Percentiles rank a stretch among this genome's conserved stretches.
phyloP scores from a whole-genome alignment of 2,329 filamentous ascomycete species.

The Fusarium nygamai region DNA sequence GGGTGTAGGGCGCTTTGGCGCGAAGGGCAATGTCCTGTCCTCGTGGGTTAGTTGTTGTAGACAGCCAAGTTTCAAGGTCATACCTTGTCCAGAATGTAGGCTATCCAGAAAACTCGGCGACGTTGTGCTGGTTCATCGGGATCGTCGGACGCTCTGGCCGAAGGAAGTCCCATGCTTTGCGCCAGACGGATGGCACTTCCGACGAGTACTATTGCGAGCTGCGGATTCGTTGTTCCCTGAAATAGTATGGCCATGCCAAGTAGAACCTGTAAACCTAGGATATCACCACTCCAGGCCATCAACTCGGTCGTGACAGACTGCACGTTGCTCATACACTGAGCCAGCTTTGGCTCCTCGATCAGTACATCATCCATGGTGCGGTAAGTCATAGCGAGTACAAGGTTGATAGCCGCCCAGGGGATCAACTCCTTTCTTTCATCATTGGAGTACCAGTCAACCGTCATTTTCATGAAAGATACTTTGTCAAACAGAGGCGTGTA shows the following conservation, averaged over 20 bases:
- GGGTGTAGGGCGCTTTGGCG: neutral
- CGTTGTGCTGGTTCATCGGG: neutral
- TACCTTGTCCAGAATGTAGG: neutral
- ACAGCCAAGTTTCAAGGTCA: accelerated
- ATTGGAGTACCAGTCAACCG: neutral
- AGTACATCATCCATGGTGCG: neutral
- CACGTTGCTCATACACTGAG: neutral
- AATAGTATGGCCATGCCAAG: neutral
- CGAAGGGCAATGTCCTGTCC: neutral
- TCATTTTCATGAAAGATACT: neutral
- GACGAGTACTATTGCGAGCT: neutral
- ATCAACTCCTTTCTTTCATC: neutral
- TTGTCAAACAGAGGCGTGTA: neutral
- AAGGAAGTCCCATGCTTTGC: neutral
- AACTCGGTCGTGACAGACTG: neutral
- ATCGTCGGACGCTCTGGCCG: neutral
- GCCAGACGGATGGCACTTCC: neutral
- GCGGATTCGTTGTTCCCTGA: neutral
- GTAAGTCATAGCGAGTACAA: neutral
- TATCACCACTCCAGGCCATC: neutral
- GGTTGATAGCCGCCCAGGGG: neutral
- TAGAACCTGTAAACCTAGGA: neutral
- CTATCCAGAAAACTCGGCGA: neutral
- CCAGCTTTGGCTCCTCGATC: neutral
- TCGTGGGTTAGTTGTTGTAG: neutral